phyloP scores from a whole-genome alignment of 495 filamentous ascomycete species.

The Penicillium macrosclerotiorum region DNA sequence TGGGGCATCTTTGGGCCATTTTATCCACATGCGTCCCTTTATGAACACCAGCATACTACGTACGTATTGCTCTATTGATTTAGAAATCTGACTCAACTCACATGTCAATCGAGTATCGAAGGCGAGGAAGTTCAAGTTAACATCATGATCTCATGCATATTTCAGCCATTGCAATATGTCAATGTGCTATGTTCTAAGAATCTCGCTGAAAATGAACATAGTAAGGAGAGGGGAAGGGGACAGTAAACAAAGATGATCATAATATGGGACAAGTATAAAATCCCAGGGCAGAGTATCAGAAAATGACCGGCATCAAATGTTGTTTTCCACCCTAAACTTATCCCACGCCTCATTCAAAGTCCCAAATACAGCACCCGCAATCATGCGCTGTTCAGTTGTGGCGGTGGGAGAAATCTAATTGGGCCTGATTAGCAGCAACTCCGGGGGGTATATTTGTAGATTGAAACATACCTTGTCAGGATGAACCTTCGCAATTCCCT shows the following conservation, averaged over 20 bases:
- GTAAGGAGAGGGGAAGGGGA: neutral
- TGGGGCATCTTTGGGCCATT: too few relatives aligned
- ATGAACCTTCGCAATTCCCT: slow-evolving; percentile 97
- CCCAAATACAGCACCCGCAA: slow-evolving; percentile 85
- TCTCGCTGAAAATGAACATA: neutral
- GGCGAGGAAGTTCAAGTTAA: neutral
- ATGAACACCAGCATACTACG: too few relatives aligned
- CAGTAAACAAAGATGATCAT: neutral
- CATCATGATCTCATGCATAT: slow-evolving; percentile 9
- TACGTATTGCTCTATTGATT: too few relatives aligned
- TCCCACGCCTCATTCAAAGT: slow-evolving; percentile 98
- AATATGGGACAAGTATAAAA: neutral
- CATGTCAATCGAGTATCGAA: too few relatives aligned
- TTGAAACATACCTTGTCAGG: slow-evolving; percentile 83
- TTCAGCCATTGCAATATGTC: neutral
- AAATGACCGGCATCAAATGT: slow-evolving; percentile 27
- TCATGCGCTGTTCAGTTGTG: slow-evolving; percentile 92
- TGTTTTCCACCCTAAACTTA: slow-evolving; percentile 91
- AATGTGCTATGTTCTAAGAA: slow-evolving; percentile 11
- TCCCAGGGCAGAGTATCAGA: neutral
- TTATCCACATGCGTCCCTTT: too few relatives aligned
- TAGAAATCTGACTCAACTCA: too few relatives aligned
- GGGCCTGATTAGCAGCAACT: slow-evolving; percentile 2
- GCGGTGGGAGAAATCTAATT: slow-evolving; percentile 77
- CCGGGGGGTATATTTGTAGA: neutral